These are phyloP conservation scores for Asterionellopsis glacialis DNA, from an alignment of 108 stramenopile species.

Conservation along the genomic window DNA sequence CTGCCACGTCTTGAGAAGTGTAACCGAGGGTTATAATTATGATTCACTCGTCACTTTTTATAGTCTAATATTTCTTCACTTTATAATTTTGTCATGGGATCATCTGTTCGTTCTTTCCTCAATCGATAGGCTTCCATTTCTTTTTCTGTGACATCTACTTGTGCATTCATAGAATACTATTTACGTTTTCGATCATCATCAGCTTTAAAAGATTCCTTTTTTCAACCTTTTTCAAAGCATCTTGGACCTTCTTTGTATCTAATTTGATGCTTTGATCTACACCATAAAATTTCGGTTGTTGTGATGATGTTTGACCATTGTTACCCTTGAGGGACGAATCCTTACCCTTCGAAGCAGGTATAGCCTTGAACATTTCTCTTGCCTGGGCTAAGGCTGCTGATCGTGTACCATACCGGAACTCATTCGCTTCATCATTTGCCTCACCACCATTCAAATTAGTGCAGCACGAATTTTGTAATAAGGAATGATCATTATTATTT, in stretches of 20 bases:
- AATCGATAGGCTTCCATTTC: slow-evolving; percentile 98
- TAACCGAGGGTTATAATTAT: too few relatives aligned
- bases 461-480: slow-evolving; percentile 87
- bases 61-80: slow-evolving; percentile 76
- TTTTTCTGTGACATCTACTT: slow-evolving; percentile 86
- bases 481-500: slow-evolving; percentile 93
- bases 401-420: slow-evolving; percentile 70
- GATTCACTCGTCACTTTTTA: too few relatives aligned
- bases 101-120: slow-evolving; percentile 60
- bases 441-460: slow-evolving; percentile 88
- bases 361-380: slow-evolving; percentile 78
- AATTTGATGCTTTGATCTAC: too few relatives aligned
- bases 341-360: slow-evolving; percentile 23
- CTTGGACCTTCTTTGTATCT: slow-evolving; percentile 62
- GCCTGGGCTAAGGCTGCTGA: slow-evolving; percentile 78
- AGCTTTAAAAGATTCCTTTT: not conserved
- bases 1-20: too few relatives aligned
- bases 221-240: slow-evolving; percentile 19
- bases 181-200: slow-evolving; percentile 63
- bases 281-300: slow-evolving; percentile 81
- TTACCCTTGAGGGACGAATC: slow-evolving; percentile 1
- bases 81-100: slow-evolving; percentile 86
- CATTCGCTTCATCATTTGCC: slow-evolving; percentile 91
- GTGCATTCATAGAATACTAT: slow-evolving; percentile 77
- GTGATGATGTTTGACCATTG: slow-evolving; percentile 25